Percentiles rank a stretch among this genome's conserved stretches.
These are phyloP conservation scores for Fusarium foetens DNA, from an alignment of 2,329 filamentous ascomycete species.

Conservation along the genomic window DNA sequence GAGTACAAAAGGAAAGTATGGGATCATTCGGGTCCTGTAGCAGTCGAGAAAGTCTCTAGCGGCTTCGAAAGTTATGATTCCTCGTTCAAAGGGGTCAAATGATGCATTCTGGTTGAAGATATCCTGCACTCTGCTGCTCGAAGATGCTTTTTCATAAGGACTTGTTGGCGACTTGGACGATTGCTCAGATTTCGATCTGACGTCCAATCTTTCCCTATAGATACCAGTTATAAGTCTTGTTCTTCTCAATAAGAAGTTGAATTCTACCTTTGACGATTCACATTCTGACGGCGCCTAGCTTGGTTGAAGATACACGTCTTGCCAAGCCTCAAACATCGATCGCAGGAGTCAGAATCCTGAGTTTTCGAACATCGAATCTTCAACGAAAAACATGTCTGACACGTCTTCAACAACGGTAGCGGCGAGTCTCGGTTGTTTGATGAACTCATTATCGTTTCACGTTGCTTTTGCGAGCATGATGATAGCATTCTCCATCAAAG, in stretches of 20 bases:
- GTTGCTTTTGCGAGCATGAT: neutral
- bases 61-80: constrained; percentile 23
- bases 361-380: constrained; percentile 49
- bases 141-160: neutral
- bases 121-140: neutral
- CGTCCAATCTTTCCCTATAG: neutral
- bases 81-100: constrained; percentile 38
- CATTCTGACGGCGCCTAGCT: constrained; percentile 42
- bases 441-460: constrained; percentile 2
- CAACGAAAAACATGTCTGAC: constrained; percentile 46
- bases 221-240: fast-evolving
- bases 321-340: constrained; percentile 47
- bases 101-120: constrained; percentile 12
- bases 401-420: constrained; percentile 40
- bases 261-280: constrained; percentile 17
- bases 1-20: constrained; percentile 47
- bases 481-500: neutral
- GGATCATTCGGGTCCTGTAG: constrained; percentile 37
- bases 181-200: neutral
- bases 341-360: constrained; percentile 45
- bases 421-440: neutral
- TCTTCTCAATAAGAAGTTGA: fast-evolving
- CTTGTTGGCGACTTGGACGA: constrained; percentile 24
- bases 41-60: constrained; percentile 27
- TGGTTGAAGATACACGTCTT: constrained; percentile 47